A percentile compares a stretch with the other conserved stretches of the same genome.
Evolutionary conservation across 331 rosid species (phyloP).

Genomic region (Rhamnella rubrinervis): DNA sequence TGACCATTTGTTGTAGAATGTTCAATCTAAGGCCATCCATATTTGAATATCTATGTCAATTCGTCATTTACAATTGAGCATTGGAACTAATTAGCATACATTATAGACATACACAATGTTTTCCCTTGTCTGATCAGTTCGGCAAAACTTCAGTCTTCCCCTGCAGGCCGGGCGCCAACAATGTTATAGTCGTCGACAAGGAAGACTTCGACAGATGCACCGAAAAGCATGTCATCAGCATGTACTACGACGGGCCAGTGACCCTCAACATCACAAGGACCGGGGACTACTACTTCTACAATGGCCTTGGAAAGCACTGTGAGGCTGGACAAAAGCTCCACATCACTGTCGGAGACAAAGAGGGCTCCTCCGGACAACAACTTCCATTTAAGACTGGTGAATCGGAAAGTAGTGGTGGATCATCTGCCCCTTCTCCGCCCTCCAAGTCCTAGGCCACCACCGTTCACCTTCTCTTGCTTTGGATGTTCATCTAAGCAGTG

Average conservation of each 20-base stretch:
- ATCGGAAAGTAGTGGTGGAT: background rate
- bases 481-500: constrained; percentile 12
- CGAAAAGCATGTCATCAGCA: constrained; percentile 5
- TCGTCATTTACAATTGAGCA: too few species aligned
- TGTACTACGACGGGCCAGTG: constrained; percentile 46
- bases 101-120: background rate
- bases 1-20: too few species aligned
- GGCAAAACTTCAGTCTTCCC: constrained; percentile 47
- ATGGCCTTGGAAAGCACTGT: constrained; percentile 68
- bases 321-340: constrained; percentile 67
- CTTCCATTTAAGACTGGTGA: constrained; percentile 22
- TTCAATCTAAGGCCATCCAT: too few species aligned
- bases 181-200: constrained; percentile 36
- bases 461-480: constrained; percentile 19
- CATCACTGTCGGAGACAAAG: constrained; percentile 26
- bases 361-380: constrained; percentile 31
- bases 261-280: constrained; percentile 25
- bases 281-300: constrained; percentile 57
- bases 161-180: constrained; percentile 45
- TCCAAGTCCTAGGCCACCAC: constrained; percentile 10
- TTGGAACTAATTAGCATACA: too few species aligned
- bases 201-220: constrained; percentile 42
- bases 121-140: too few species aligned
- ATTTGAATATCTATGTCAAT: too few species aligned
- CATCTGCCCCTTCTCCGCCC: background rate